Evolutionary conservation across 2,329 filamentous ascomycete genomes (phyloP).

Genomic region (Aspergillus persii): DNA sequence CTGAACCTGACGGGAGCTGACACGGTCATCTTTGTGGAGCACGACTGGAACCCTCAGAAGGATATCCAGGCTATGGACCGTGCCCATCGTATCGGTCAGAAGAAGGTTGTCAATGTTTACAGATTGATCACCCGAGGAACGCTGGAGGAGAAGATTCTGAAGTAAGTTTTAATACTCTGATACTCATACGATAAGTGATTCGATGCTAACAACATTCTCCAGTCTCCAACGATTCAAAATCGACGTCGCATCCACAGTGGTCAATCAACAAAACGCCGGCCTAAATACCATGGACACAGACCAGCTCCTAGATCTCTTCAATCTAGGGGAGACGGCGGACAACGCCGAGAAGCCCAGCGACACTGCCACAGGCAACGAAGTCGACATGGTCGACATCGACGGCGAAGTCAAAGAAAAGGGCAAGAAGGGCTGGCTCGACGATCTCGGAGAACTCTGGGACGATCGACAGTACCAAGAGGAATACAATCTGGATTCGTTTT

Average conservation of each 20-base stretch:
- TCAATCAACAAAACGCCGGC: constrained; percentile 98
- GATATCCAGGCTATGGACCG: constrained; percentile 99
- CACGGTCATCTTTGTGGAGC: constrained; percentile 98
- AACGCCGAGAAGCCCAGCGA: constrained; percentile 60
- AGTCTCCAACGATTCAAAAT: constrained; percentile 99
- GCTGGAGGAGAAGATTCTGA: constrained; percentile 95
- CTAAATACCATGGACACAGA: constrained; percentile 96
- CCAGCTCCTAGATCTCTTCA: constrained; percentile 96
- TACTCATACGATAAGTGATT: not conserved
- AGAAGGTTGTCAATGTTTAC: constrained; percentile 99
- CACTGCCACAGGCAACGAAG: constrained; percentile 51
- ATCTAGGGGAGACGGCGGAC: constrained; percentile 68
- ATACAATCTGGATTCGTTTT: constrained; percentile 91
- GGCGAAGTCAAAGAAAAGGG: constrained; percentile 91
- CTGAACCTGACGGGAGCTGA: constrained; percentile 95
- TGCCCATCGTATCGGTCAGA: constrained; percentile 95
- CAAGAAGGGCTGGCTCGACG: constrained; percentile 94
- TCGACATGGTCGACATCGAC: constrained; percentile 87
- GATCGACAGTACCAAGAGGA: constrained; percentile 97
- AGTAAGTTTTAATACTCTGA: constrained; percentile 47
- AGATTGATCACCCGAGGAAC: constrained; percentile 94
- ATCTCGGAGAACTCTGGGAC: constrained; percentile 94
- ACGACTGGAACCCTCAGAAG: constrained; percentile 99
- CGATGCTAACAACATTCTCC: constrained; percentile 18
- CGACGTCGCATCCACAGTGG: constrained; percentile 94